These are phyloP conservation scores for Glarea lozoyensis DNA, from an alignment of 495 filamentous ascomycete species.

Conservation along the genomic window DNA sequence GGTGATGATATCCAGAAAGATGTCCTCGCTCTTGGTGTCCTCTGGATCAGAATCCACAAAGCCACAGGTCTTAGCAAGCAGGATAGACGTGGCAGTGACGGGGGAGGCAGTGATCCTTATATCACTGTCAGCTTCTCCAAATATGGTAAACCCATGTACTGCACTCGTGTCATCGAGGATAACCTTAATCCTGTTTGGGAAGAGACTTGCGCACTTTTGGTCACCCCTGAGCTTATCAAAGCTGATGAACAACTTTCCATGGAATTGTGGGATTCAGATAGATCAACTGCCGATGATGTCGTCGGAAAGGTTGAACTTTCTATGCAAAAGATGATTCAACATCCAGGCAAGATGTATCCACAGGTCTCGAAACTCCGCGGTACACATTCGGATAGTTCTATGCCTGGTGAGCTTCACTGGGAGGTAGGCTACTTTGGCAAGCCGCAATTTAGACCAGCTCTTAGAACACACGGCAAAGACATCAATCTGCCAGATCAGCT, in stretches of 20 bases:
- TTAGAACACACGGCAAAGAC: conserved; percentile 81
- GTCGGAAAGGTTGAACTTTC: conserved; percentile 90
- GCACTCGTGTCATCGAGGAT: conserved; percentile 88
- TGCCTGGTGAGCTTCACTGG: conserved; percentile 93
- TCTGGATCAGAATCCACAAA: conserved; percentile 87
- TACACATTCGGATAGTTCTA: conserved; percentile 70
- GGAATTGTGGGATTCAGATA: conserved; percentile 92
- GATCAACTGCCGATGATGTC: conserved; percentile 82
- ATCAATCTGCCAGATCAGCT: conserved; percentile 61
- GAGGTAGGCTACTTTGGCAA: conserved; percentile 92
- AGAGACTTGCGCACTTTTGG: conserved; percentile 77
- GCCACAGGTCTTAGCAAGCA: conserved; percentile 86
- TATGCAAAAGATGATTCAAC: conserved; percentile 89
- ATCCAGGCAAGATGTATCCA: conserved; percentile 84
- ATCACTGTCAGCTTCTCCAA: conserved; percentile 66
- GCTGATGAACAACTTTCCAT: conserved; percentile 86
- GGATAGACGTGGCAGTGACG: conserved; percentile 70
- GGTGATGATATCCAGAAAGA: conserved; percentile 90
- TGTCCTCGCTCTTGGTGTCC: conserved; percentile 68
- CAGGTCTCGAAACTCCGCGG: conserved; percentile 80
- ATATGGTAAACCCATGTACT: conserved; percentile 97
- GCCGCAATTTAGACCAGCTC: conserved; percentile 70
- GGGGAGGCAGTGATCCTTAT: conserved; percentile 90
- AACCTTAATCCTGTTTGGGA: conserved; percentile 92
- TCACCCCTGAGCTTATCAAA: conserved; percentile 83